A percentile compares a stretch with the other conserved stretches of the same genome.
phyloP scores from a whole-genome alignment of 2,329 filamentous ascomycete species.

The Cladophialophora carrionii region DNA sequence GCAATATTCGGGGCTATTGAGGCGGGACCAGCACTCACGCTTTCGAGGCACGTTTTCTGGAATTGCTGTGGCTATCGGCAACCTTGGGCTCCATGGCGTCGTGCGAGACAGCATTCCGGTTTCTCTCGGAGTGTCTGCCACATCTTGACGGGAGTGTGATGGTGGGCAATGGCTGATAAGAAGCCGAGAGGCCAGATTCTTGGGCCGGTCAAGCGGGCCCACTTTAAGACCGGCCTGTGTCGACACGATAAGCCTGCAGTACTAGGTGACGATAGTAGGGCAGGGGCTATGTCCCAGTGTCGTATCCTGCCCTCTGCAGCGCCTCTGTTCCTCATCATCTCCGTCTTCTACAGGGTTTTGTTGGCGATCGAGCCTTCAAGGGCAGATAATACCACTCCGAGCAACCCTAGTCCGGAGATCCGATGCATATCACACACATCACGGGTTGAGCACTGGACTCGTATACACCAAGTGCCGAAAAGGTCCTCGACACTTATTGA shows the following conservation, averaged over 20 bases:
- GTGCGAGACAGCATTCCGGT: background rate
- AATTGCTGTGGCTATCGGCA: background rate
- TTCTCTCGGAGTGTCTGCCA: background rate
- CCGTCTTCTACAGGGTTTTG: background rate
- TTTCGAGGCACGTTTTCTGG: slow-evolving; percentile 8
- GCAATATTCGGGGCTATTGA: background rate
- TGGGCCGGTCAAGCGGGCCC: too few relatives aligned
- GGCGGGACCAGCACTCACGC: background rate
- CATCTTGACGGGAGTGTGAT: background rate
- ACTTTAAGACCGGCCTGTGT: too few relatives aligned
- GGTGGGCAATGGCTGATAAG: background rate
- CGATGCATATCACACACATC: too few relatives aligned
- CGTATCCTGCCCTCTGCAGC: background rate
- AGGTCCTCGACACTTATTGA: too few relatives aligned
- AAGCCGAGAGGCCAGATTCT: background rate
- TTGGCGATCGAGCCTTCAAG: background rate
- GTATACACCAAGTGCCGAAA: too few relatives aligned
- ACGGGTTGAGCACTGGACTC: too few relatives aligned
- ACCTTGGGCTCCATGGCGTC: background rate
- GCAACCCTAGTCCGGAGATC: background rate
- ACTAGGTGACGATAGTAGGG: background rate
- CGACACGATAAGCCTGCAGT: background rate
- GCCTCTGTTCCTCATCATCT: background rate
- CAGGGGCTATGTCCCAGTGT: background rate
- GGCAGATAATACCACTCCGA: background rate